Base-by-base conservation (phyloP, 2,329 filamentous ascomycete species). In the Neopestalotiopsis clavispora region DNA sequence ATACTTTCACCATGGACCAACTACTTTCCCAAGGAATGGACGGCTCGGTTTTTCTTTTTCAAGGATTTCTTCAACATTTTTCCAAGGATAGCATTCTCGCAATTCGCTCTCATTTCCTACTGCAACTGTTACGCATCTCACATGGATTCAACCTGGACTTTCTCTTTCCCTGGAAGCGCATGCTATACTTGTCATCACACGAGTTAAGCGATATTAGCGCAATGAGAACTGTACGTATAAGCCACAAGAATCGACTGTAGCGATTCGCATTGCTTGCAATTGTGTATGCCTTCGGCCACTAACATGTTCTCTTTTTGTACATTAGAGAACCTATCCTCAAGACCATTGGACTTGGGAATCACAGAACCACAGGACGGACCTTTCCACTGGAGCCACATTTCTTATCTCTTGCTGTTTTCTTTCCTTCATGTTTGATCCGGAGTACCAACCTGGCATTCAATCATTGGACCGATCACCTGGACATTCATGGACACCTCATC, bases 271-370 rank as follows among this genome's bases (percentile, higher is more conserved):
- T 20, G 59, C 59, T 40, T 32, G 57, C 57, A 38, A n/a, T 9
- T 23, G 45, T 52, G 34, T 38, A 13, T 40, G 59, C 17, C 12
- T 62, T 62, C 17, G 32, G 32, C 59, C 12, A 62, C 59, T 62
- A 62, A 62, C 59, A 62, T 34, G 59, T 40, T 40, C 34, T 40
- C 59, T 40, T 40, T 40, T 62, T 52, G 45, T 52, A n/a, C 45
- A 52, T 52, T 52, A 52, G 45, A 52, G 57, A 14, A 34, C n/a
- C 14, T 20, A 62, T 9, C 17, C 30, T 38, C 14, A 34, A 17
- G 28, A 12, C n/a, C 30, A 12, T 32, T 62, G 13, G 20, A 59
- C 23, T 30, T 59, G 14, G 28, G 34, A 28, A 38, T 10, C 34
- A 38, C 34, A 34, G 59, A 32, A 30, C 14, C 59, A 30, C 12